Evolutionary conservation across 2,329 filamentous ascomycete genomes (phyloP), one percentile per base, ranked within the genome.

Genomic region (Trichoderma sp.): DNA sequence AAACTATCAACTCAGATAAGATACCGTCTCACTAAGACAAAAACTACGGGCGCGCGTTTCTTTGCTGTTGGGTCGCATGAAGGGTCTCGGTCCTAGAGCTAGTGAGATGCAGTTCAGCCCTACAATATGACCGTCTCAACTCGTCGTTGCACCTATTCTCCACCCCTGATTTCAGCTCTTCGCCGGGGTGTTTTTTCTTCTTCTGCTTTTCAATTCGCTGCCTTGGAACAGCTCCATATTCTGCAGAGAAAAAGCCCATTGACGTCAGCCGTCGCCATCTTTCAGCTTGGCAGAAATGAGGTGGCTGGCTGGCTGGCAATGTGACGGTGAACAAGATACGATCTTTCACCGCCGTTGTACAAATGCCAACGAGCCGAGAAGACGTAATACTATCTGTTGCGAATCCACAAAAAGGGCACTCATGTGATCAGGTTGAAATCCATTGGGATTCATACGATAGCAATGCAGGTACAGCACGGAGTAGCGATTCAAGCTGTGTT

Each of bases 51-150:
- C 36, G 28, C n/a, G 63, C 28, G 15, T 12, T 12, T 23, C 17
- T 36, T 20, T 20, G 30, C 11, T 47, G 47, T 47, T 12, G 36
- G 66, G 67, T 12, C 67, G 57, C 67, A 69, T 69, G 28, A 20
- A 69, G 57, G 57, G 67, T 43, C 57, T 36, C 28, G 20, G 26
- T 61, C 39, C 67, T 65, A n/a, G 34, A 53, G n/a, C 57, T 34
- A 34, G 57, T 34, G 57, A 32, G 67, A 34, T 61, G 57, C 67
- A 69, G 67, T 57, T 69, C 67, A 69, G 67, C 67, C 67, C 67
- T 69, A 69, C 55, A 30, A 68, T 12, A 62, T 32, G 3, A 43
- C 13, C 28, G 66, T 36, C 32, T 39, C 50, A 53, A 53, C 47
- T 53, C 47, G 57, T 28, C 30, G 28, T 50, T 47, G 67, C 55